phyloP scores from a whole-genome alignment of 1,284 basidiomycete genomes.

The Sphaerobolus stellatus region DNA sequence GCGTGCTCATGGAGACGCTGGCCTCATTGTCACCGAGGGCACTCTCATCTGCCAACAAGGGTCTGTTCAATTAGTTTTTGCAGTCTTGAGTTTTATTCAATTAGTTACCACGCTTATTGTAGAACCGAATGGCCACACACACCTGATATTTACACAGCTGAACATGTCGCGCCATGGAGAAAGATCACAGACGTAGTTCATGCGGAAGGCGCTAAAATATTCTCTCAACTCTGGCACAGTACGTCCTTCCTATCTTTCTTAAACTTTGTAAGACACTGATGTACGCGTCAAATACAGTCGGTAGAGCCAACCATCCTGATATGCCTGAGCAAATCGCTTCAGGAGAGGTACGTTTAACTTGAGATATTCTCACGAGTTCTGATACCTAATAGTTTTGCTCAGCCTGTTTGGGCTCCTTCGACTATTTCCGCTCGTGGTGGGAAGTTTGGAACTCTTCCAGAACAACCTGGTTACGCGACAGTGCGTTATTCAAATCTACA shows the following conservation, averaged over 20 bases:
- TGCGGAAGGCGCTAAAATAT: constrained; percentile 39
- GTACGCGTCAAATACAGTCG: constrained; percentile 26
- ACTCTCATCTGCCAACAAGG: constrained; percentile 41
- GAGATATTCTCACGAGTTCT: no score
- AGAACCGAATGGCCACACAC: constrained; percentile 29
- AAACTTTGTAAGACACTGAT: neutral
- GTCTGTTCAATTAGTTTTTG: constrained; percentile 23
- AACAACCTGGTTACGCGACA: constrained; percentile 38
- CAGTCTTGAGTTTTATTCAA: constrained; percentile 1
- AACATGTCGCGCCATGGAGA: constrained; percentile 37
- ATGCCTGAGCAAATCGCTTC: constrained; percentile 29
- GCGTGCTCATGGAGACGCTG: constrained; percentile 39
- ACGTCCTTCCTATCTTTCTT: neutral
- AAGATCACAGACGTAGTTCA: constrained; percentile 43
- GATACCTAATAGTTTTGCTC: constrained; percentile 13
- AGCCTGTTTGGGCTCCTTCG: constrained; percentile 32
- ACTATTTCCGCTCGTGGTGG: constrained; percentile 39
- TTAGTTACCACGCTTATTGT: no score
- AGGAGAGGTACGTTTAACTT: constrained; percentile 15
- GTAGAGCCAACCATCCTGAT: constrained; percentile 37
- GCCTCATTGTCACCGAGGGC: constrained; percentile 46
- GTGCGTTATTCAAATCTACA: constrained; percentile 28
- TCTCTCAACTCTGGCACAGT: constrained; percentile 39
- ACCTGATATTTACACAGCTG: constrained; percentile 35
- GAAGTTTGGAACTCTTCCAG: constrained; percentile 39